phyloP scores from a whole-genome alignment of 768 basidiomycete genomes.

The Leccinum variicolor region DNA sequence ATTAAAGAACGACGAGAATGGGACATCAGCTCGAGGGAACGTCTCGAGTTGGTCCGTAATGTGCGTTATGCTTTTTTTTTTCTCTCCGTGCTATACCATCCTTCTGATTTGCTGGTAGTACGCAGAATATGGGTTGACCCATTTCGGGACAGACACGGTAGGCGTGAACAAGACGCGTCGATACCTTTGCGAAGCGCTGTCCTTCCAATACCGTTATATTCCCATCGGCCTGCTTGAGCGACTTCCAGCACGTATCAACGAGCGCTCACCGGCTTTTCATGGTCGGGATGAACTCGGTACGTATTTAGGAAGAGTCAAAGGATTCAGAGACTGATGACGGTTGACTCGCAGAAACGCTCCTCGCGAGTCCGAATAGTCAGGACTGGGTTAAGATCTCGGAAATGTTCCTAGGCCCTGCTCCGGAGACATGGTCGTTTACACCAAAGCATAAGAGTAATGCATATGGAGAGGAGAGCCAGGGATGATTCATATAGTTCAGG shows the following conservation, averaged over 20 bases:
- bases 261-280: constrained; percentile 82
- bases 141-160: constrained; percentile 83
- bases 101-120: constrained; percentile 46
- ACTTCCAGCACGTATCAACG: constrained; percentile 81
- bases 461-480: constrained; percentile 61
- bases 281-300: constrained; percentile 86
- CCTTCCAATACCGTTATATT: constrained; percentile 95
- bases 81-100: neutral
- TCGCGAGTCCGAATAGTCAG: constrained; percentile 72
- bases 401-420: constrained; percentile 90
- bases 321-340: neutral
- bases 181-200: constrained; percentile 92
- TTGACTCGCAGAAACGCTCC: constrained; percentile 64
- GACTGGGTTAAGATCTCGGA: constrained; percentile 95
- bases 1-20: constrained; percentile 90
- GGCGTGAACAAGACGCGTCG: constrained; percentile 90
- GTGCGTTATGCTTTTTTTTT: constrained; percentile 36
- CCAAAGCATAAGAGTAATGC: constrained; percentile 96
- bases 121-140: constrained; percentile 82
- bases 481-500: constrained; percentile 32
- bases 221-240: constrained; percentile 89
- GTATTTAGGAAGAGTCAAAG: constrained; percentile 23
- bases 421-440: constrained; percentile 78
- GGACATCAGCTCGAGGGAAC: constrained; percentile 86
- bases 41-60: constrained; percentile 74